phyloP scores from a whole-genome alignment of 192 early-diverging fungal genomes.

The Backusella westeae region DNA sequence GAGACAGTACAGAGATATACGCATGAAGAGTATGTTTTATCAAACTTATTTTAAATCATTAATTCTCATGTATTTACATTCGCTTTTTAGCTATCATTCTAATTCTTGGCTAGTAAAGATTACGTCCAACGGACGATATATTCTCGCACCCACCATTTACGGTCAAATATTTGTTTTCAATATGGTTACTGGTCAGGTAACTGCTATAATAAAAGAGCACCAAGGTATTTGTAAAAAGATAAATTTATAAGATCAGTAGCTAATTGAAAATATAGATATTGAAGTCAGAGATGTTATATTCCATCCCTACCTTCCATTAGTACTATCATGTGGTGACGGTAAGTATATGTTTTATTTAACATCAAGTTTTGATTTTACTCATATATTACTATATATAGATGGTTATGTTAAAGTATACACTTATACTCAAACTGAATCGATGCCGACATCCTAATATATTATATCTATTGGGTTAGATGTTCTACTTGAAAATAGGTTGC shows the following conservation, averaged over 20 bases:
- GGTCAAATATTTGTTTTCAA: conserved; percentile 88
- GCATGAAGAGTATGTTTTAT: conserved; percentile 72
- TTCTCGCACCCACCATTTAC: conserved; percentile 84
- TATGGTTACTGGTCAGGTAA: conserved; percentile 72
- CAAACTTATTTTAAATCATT: neutral
- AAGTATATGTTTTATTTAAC: conserved; percentile 9
- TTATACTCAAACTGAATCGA: conserved; percentile 21
- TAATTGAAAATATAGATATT: conserved; percentile 49
- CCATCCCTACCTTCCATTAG: conserved; percentile 77
- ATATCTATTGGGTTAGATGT: neutral
- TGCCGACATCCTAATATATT: neutral
- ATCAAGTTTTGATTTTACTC: neutral
- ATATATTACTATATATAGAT: conserved; percentile 39
- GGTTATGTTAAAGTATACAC: conserved; percentile 68
- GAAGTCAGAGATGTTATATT: conserved; percentile 93
- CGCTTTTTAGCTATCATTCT: conserved; percentile 61
- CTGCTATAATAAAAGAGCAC: conserved; percentile 81
- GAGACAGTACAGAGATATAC: conserved; percentile 73
- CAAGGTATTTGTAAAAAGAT: conserved; percentile 43
- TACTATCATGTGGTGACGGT: conserved; percentile 89
- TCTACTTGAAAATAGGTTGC: neutral
- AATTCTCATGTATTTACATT: conserved; percentile 1
- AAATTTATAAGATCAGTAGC: neutral
- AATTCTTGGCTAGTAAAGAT: conserved; percentile 96
- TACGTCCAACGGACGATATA: conserved; percentile 81